Percentiles rank a stretch among this genome's conserved stretches.
Evolutionary conservation across 2,329 filamentous ascomycete genomes (phyloP).

Genomic region (Cladorrhinum sp.): DNA sequence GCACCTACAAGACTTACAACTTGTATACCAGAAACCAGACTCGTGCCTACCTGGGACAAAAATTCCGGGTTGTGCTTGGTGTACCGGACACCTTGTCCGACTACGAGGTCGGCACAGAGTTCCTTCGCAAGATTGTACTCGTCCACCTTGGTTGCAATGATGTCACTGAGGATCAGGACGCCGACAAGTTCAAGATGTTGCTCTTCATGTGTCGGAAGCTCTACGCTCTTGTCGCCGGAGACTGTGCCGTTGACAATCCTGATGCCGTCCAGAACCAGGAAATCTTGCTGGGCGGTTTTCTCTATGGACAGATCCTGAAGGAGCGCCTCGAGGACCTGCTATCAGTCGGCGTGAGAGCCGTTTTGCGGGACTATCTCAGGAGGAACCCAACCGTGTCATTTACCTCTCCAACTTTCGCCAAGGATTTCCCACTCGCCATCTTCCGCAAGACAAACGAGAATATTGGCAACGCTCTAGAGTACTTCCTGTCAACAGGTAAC

Average conservation of each 20-base stretch:
- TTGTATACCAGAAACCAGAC: constrained; percentile 80
- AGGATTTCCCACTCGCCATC: constrained; percentile 75
- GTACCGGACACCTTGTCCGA: constrained; percentile 81
- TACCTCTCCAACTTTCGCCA: constrained; percentile 70
- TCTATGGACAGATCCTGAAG: constrained; percentile 95
- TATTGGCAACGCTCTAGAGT: constrained; percentile 81
- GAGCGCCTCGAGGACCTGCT: constrained; percentile 91
- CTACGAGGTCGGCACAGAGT: constrained; percentile 87
- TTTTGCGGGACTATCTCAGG: constrained; percentile 56
- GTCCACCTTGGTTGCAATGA: constrained; percentile 86
- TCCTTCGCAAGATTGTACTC: constrained; percentile 82
- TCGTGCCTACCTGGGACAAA: constrained; percentile 80
- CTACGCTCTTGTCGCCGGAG: constrained; percentile 87
- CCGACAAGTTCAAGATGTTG: constrained; percentile 90
- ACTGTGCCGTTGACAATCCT: constrained; percentile 91
- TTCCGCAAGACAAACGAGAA: constrained; percentile 84
- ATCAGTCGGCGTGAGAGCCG: constrained; percentile 47
- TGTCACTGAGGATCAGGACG: constrained; percentile 78
- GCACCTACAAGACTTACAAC: constrained; percentile 89
- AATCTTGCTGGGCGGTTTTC: constrained; percentile 84
- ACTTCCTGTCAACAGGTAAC: constrained; percentile 95
- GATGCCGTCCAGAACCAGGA: constrained; percentile 97
- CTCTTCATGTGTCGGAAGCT: constrained; percentile 96
- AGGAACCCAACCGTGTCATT: constrained; percentile 66
- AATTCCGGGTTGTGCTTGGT: constrained; percentile 84